Base-by-base conservation (phyloP, 805 yeast genomes). In the Wickerhamomyces hampshirensis region DNA sequence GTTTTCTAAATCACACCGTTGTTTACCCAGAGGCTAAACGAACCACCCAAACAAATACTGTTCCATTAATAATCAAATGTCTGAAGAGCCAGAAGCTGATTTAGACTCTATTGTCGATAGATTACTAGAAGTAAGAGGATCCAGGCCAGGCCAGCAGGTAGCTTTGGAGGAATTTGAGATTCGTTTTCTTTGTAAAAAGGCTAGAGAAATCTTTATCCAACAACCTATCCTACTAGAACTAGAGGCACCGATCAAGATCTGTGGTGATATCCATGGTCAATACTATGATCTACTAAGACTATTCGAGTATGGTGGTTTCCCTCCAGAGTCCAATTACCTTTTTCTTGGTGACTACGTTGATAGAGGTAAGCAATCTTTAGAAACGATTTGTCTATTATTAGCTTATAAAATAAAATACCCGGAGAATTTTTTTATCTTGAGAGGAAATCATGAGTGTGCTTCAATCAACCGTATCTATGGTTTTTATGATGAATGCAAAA, bases 381-480 rank as follows among this genome's bases (percentile, higher is more conserved):
- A 91, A 65, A 93, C 98, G 13, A 91, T 91, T 55, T 91, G 98
- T 65, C 69, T 91, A 47, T 70, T 91, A 56, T 75, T 91, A 58
- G 97, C 97, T 29, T 91, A 91, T 72, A 91, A 91, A 69, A 91
- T 91, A 66, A 91, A 91, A 71, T 93, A 91, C 63, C 98, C 98
- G 33, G 98, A 91, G 66, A 91, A 91, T 69, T 91, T 91, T 60
- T 91, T 91, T 66, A 88, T 91, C 53, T 74, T 91, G 53, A 81
- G 98, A 71, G 98, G 98, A 48, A 91, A 91, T 68, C 98, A 91
- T 70, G 98, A 91, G 69, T 86, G 96, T 71, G 98, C 98, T 18
- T 85, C 96, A 27, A 91, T 93, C 61, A 91, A 91, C 68, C 84
- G 98, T 69, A 89, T 91, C 62, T 91, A 91, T 65, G 98, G 98